These are phyloP conservation scores for Lactifluus subvellereus DNA, from an alignment of 768 basidiomycete species.

Conservation along the genomic window DNA sequence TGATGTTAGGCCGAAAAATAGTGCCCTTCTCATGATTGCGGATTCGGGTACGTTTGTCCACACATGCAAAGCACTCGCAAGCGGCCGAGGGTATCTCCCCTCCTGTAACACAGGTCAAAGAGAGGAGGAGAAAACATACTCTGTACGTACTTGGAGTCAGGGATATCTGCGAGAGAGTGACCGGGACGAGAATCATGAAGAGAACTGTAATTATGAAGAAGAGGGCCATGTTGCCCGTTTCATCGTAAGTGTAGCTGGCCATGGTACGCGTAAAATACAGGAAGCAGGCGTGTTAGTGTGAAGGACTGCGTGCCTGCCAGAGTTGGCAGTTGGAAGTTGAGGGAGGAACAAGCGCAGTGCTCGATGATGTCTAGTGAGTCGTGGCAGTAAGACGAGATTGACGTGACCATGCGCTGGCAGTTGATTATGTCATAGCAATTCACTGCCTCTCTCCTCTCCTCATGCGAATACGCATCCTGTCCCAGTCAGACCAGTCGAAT, in stretches of 20 bases:
- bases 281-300: neutral
- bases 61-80: slow-evolving; percentile 23
- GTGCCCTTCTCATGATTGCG: slow-evolving; percentile 26
- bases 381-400: neutral
- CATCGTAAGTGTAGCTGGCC: slow-evolving; percentile 84
- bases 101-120: slow-evolving; percentile 4
- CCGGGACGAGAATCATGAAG: slow-evolving; percentile 72
- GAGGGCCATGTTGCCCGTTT: slow-evolving; percentile 77
- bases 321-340: neutral
- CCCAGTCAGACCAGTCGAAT: slow-evolving; percentile 10
- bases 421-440: slow-evolving; percentile 17
- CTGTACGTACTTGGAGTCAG: slow-evolving; percentile 5
- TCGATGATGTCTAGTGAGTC: neutral
- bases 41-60: slow-evolving; percentile 32
- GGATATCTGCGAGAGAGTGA: slow-evolving; percentile 44
- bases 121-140: neutral
- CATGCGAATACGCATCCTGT: slow-evolving; percentile 22
- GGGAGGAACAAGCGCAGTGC: neutral
- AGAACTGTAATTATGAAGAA: slow-evolving; percentile 93
- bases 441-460: no score
- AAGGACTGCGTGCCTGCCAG: slow-evolving; percentile 3
- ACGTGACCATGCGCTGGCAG: slow-evolving; percentile 5
- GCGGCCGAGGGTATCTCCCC: slow-evolving; percentile 9
- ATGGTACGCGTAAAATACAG: slow-evolving; percentile 34
- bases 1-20: slow-evolving; percentile 4